Evolutionary conservation across 257 asterid species (phyloP), one percentile per base, ranked within the genome.

Genomic region (Petrea volubilis): DNA sequence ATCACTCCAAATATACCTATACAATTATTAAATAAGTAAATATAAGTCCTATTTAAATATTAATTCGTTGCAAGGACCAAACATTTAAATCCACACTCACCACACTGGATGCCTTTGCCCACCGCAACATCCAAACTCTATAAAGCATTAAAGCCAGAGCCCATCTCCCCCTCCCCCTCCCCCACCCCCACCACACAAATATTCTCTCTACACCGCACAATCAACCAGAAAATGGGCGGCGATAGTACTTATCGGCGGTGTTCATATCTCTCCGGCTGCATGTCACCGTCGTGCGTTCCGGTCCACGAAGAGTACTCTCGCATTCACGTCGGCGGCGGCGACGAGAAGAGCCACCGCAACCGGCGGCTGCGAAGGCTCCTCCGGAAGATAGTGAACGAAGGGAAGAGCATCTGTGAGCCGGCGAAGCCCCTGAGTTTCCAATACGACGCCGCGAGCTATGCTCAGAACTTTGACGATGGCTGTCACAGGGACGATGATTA

Each of bases 391-490:
- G 77, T 92, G 80, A 87, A 68, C 25, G 95, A 90, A 17, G 56
- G 96, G 56, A 90, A 77, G 88, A 47, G 76, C 68, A 81, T 86
- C 5, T 83, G 74, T 12, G 82, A 81, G 34, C 60, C 82, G 53
- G 59, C 80, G 63, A 80, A 78, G 70, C 79, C 81, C 1, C n/a
- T 50, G 3, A 88, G 81, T 2, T 90, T 90, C 76, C 94, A 85
- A n/a, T 90, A 90, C 79, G 98, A 92, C 70, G 92, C 86, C 60
- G 87, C 86, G 13, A 92, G 96, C 83, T 92, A 92, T 49, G 80
- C 96, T 0, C 91, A 84, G 85, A 92, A 92, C 73, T 90, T 92
- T 29, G 96, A 92, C 20, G 96, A 92, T 24, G 98, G 97, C 0
- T 66, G 77, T 80, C 83, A 78, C 70, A 53, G 67, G 12, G 92